A percentile compares a stretch with the other conserved stretches of the same genome.
phyloP scores from a whole-genome alignment of 352 stramenopile genomes.

The Phytophthora constricta region DNA sequence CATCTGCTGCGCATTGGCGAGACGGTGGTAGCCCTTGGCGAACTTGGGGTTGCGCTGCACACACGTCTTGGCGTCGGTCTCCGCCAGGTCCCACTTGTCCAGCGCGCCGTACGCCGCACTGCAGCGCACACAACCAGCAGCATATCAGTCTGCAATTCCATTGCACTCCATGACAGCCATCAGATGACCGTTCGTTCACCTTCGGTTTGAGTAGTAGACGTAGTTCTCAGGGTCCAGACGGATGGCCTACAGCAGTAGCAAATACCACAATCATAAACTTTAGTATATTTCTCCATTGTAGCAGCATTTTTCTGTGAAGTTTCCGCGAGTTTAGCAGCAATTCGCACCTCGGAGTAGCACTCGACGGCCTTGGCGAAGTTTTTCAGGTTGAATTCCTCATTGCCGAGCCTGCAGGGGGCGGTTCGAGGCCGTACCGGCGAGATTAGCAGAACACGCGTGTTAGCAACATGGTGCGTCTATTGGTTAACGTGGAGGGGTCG shows the following conservation, averaged over 20 bases:
- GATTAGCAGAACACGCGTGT: background rate
- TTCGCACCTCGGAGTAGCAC: slow-evolving; percentile 74
- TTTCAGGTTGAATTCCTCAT: slow-evolving; percentile 88
- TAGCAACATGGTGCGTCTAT: background rate
- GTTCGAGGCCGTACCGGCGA: background rate
- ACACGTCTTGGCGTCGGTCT: slow-evolving; percentile 77
- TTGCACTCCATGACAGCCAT: background rate
- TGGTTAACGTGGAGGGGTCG: background rate
- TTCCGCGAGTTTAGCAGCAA: background rate
- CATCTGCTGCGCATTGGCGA: slow-evolving; percentile 85
- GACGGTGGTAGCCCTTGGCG: slow-evolving; percentile 80
- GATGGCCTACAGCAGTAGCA: slow-evolving; percentile 61
- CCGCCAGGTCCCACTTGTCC: slow-evolving; percentile 72
- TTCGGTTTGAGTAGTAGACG: slow-evolving; percentile 89
- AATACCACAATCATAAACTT: background rate
- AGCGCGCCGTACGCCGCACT: slow-evolving; percentile 79
- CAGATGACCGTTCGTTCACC: too few species aligned
- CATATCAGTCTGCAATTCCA: background rate
- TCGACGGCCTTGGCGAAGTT: slow-evolving; percentile 85
- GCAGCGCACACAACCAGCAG: background rate
- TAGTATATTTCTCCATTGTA: background rate
- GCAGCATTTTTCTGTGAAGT: background rate
- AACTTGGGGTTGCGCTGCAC: slow-evolving; percentile 75
- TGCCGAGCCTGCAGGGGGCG: slow-evolving; percentile 56
- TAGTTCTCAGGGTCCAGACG: slow-evolving; percentile 72